These are phyloP conservation scores for Solanum habrochaites DNA, from an alignment of 257 asterid genomes.

Conservation along the genomic window DNA sequence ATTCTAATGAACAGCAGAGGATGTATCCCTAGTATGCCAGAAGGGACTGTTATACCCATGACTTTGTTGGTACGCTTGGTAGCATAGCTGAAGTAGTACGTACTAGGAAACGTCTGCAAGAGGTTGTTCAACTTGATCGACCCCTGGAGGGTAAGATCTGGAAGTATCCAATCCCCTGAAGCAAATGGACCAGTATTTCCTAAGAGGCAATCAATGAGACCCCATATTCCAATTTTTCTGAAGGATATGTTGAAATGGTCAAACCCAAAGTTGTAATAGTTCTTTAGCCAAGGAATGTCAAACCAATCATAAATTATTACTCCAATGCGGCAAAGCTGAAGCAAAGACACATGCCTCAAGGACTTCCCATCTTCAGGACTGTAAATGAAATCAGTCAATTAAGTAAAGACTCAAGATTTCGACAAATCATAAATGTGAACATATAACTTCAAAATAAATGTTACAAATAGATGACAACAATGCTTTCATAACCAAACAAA, in stretches of 20 bases:
- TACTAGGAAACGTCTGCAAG: constrained; percentile 58
- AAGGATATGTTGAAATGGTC: constrained; percentile 89
- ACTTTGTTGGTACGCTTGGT: constrained; percentile 63
- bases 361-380: constrained; percentile 90
- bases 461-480: not conserved
- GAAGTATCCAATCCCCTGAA: constrained; percentile 92
- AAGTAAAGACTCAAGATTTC: not conserved
- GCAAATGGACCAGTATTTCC: constrained; percentile 88
- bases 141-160: constrained; percentile 86
- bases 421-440: not conserved
- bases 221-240: constrained; percentile 64
- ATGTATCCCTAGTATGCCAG: constrained; percentile 77
- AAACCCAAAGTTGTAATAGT: constrained; percentile 81
- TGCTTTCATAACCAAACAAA: not conserved
- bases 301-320: constrained; percentile 85
- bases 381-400: not conserved
- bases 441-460: not conserved
- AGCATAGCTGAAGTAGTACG: constrained; percentile 94
- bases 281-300: constrained; percentile 65
- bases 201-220: constrained; percentile 62
- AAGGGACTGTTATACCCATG: constrained; percentile 68
- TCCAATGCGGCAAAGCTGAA: constrained; percentile 82
- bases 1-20: constrained; percentile 76
- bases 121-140: constrained; percentile 52
- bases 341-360: constrained; percentile 62